Evolutionary conservation across 2,329 filamentous ascomycete species (phyloP), one percentile per base, ranked within the genome.

Genomic region (Fusarium torreyae): DNA sequence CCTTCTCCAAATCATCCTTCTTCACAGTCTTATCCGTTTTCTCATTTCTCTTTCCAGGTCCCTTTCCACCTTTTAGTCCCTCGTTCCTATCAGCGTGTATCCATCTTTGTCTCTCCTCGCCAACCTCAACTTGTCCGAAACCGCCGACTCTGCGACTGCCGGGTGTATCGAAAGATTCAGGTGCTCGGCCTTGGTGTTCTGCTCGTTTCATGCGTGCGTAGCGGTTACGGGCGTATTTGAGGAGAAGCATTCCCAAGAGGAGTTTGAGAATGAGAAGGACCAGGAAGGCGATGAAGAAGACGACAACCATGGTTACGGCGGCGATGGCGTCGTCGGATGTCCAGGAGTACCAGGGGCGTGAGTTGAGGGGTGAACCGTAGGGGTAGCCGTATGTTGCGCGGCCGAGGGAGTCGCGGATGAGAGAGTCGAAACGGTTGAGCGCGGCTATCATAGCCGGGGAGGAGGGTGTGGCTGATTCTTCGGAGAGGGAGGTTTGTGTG

Each of bases 81-180:
- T 96, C 93, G 0, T 87, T 84, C 77, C 97, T 93, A 77, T 97
- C 96, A 6, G 89, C 89, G 76, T 97, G 97, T 18, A 99, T 93
- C 89, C 92, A 93, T 56, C 91, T 85, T 69, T 93, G 86, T 77
- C 94, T 91, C 46, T 98, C 94, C 38, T 98, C 95, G 28, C 92
- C 92, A 0, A 98, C 89, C 76, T 98, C 96, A 0, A 97, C 90
- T 2, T 93, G 88, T 0, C 94, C 94, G 82, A 91, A 97, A 0
- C 93, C 92, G 0, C 95, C 95, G 4, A 93, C 83, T 2, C 94
- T 85, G 74, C 90, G 91, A 0, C 93, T 65, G 17, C 70, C 94
- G 6, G 91, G 88, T 0, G 93, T 90, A 14, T 92, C 89, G 63
- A 89, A 89, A 42, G 81, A 85, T 54, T 87, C 84, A 63, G 81